These are phyloP conservation scores for Monilinia laxa DNA, from an alignment of 2,329 filamentous ascomycete genomes.

Conservation along the genomic window DNA sequence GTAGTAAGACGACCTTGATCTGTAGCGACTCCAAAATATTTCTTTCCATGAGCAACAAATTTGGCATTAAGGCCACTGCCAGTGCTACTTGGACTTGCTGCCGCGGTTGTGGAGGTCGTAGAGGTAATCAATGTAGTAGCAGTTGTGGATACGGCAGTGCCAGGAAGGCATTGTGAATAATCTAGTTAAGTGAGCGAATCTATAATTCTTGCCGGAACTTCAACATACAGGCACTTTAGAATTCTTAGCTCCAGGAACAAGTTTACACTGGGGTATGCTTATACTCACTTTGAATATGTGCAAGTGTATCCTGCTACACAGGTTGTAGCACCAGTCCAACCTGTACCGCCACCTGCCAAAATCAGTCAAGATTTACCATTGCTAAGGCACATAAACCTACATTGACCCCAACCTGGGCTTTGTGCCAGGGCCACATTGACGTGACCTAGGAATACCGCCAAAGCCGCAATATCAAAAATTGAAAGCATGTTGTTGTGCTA, in stretches of 20 bases:
- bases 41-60: constrained; percentile 63
- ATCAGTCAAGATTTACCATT: constrained; percentile 6
- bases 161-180: constrained; percentile 35
- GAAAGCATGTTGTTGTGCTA: constrained; percentile 28
- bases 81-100: constrained; percentile 19
- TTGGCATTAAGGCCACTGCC: constrained; percentile 45
- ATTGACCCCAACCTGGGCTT: constrained; percentile 29
- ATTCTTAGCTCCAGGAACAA: background rate
- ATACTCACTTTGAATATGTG: constrained; percentile 28
- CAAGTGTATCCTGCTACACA: constrained; percentile 39
- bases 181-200: constrained; percentile 13
- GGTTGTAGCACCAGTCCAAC: constrained; percentile 37
- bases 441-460: constrained; percentile 28
- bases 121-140: constrained; percentile 18
- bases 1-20: constrained; percentile 54
- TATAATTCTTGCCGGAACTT: background rate
- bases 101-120: constrained; percentile 18
- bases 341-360: constrained; percentile 36
- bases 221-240: constrained; percentile 16
- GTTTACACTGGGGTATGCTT: background rate
- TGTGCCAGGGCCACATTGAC: constrained; percentile 29
- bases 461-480: constrained; percentile 29
- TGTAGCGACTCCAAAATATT: constrained; percentile 60
- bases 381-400: constrained; percentile 22
- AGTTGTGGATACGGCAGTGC: constrained; percentile 17